These are phyloP conservation scores for Peniophora sp. DNA, from an alignment of 1,284 basidiomycete species.

Conservation along the genomic window DNA sequence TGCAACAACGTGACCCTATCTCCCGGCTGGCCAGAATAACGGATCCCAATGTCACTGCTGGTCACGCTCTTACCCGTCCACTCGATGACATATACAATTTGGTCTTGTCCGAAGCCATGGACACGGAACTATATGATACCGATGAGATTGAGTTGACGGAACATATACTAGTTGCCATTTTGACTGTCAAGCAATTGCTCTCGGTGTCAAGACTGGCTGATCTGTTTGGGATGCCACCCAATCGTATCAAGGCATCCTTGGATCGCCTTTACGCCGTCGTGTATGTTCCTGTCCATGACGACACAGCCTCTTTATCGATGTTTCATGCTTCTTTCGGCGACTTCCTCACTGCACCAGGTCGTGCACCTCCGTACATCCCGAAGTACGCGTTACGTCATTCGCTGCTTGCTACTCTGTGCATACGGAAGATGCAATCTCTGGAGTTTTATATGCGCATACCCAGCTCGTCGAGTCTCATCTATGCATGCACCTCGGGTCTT, in stretches of 20 bases:
- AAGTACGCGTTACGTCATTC: no score
- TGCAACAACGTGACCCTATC: not conserved
- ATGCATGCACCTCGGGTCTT: no score
- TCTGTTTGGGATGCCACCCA: not conserved
- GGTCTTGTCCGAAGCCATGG: not conserved
- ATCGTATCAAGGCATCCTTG: not conserved
- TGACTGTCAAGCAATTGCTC: not conserved
- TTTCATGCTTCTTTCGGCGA: not conserved
- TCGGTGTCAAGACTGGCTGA: not conserved
- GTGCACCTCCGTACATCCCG: no score
- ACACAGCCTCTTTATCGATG: not conserved
- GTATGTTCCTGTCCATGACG: not conserved
- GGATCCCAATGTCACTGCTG: not conserved
- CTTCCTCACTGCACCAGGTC: not conserved
- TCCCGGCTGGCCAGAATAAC: not conserved
- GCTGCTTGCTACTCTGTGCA: no score
- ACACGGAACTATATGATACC: not conserved
- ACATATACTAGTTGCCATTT: not conserved
- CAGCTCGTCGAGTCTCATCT: no score
- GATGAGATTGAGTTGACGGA: not conserved
- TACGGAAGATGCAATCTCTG: no score
- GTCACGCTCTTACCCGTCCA: not conserved
- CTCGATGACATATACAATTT: constrained; percentile 1
- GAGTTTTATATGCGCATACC: no score
- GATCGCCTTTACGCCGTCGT: not conserved